Conservation (phyloP, 1,284 basidiomycete genomes). For the Phlebopus sp. region DNA sequence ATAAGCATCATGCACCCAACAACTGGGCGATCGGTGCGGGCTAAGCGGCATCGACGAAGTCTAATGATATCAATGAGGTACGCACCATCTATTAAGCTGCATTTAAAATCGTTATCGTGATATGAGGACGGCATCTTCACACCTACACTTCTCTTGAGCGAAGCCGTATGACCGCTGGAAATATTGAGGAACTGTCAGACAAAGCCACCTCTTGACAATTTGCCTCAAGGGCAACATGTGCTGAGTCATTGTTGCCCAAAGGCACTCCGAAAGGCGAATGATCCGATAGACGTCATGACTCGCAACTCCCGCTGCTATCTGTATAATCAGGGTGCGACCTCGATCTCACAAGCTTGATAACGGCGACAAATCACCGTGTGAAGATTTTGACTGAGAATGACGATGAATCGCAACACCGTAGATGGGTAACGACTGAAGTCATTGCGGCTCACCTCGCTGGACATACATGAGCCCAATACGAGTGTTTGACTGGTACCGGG, state of each 20-base stretch:
- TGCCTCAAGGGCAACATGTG: not conserved
- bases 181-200: not conserved
- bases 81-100: not conserved
- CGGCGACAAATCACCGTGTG: not conserved
- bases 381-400: too few species aligned
- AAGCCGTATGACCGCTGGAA: not conserved
- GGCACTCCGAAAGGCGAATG: not conserved
- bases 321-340: not conserved
- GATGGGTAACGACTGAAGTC: not conserved
- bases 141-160: not conserved
- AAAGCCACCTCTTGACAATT: not conserved
- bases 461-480: not conserved
- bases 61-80: constrained; percentile 4
- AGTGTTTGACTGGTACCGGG: not conserved
- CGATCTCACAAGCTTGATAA: not conserved
- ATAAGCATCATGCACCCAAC: not conserved
- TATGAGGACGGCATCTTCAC: not conserved
- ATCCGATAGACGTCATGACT: not conserved
- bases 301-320: too few species aligned
- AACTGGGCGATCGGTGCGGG: not conserved
- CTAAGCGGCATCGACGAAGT: not conserved
- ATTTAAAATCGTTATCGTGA: not conserved
- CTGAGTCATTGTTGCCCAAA: not conserved
- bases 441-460: not conserved
- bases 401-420: not conserved